A percentile compares a stretch with the other conserved stretches of the same genome.
Conservation (phyloP, 306 rosid genomes). For the Coriaria nepalensis region DNA sequence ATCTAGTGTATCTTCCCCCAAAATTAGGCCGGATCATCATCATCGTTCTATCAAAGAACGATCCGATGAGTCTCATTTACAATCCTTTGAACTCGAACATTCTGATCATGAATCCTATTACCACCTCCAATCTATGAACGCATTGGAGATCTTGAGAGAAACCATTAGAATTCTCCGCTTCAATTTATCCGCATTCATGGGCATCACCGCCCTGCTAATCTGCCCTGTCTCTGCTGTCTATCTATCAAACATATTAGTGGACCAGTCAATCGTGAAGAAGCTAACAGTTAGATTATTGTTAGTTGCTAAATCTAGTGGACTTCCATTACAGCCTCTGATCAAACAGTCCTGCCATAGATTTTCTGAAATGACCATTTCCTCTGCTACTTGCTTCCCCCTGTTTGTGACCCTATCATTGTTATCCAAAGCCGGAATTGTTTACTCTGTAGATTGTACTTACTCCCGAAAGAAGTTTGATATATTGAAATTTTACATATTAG, state of each 20-base stretch:
- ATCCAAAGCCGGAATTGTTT: constrained; percentile 72
- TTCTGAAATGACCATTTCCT: constrained; percentile 51
- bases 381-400: constrained; percentile 54
- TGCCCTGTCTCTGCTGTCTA: constrained; percentile 74
- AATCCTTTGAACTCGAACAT: constrained; percentile 24
- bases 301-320: constrained; percentile 73
- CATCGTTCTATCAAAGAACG: constrained; percentile 31
- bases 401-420: constrained; percentile 46
- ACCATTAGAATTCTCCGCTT: constrained; percentile 70
- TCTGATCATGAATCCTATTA: constrained; percentile 18
- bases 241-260: constrained; percentile 57
- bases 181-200: constrained; percentile 62
- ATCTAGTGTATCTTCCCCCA: constrained; percentile 38
- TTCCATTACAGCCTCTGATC: constrained; percentile 64
- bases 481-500: constrained; percentile 37
- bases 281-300: constrained; percentile 55
- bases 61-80: constrained; percentile 30
- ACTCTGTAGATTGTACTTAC: constrained; percentile 78
- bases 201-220: constrained; percentile 47
- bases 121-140: constrained; percentile 59
- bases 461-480: constrained; percentile 49
- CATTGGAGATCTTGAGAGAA: constrained; percentile 79
- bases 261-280: constrained; percentile 46
- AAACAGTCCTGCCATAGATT: constrained; percentile 70
- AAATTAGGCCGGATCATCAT: constrained; percentile 32